A percentile compares a stretch with the other conserved stretches of the same genome.
Evolutionary conservation across 148 eudicot species (phyloP).

Genomic region (Talinum fruticosum): DNA sequence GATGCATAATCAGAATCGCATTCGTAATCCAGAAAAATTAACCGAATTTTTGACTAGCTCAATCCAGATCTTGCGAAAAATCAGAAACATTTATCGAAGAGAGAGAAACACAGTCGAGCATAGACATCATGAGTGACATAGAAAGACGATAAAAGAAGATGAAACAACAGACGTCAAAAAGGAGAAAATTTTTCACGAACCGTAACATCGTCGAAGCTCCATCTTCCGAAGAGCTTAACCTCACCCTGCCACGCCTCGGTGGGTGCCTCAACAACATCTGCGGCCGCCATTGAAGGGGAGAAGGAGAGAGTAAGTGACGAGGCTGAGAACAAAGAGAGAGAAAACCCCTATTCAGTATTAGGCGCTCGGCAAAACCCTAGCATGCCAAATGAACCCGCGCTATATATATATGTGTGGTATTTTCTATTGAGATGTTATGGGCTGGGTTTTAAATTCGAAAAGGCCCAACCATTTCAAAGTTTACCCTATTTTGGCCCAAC

Average conservation of each 20-base stretch:
- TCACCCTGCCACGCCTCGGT: slow-evolving; percentile 9
- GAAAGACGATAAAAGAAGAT: neutral
- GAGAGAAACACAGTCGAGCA: neutral
- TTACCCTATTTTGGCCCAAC: neutral
- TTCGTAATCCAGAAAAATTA: neutral
- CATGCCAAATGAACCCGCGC: neutral
- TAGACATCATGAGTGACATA: neutral
- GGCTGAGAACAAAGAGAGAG: neutral
- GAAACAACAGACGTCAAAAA: neutral
- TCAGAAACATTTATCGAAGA: neutral
- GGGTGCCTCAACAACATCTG: neutral
- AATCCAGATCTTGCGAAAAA: neutral
- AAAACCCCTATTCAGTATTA: neutral
- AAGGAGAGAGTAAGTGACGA: slow-evolving; percentile 8
- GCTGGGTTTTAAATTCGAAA: neutral
- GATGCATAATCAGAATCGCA: neutral
- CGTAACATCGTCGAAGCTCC: slow-evolving; percentile 26
- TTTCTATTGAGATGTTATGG: neutral
- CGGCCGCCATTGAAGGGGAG: neutral
- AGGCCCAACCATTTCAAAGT: neutral
- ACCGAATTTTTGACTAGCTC: neutral
- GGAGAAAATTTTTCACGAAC: neutral
- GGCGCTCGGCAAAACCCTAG: slow-evolving; percentile 5
- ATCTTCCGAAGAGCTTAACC: slow-evolving; percentile 26
- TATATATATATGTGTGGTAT: neutral